Base-by-base conservation (phyloP, 768 basidiomycete species). In the Suillus placidus region DNA sequence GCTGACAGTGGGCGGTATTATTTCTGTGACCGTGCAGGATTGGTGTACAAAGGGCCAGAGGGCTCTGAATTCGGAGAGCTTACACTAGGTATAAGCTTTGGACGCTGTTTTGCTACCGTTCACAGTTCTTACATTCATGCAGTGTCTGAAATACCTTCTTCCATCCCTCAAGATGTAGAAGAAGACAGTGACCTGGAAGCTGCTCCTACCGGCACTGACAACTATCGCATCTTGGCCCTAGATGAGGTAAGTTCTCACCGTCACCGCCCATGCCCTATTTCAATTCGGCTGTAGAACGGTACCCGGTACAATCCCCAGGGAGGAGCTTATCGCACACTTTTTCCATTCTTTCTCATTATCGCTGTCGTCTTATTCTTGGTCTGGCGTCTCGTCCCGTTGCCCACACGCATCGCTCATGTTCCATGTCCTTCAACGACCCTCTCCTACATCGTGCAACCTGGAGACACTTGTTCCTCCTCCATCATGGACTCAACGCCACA, bases 271-370 rank as follows among this genome's bases (percentile, higher is more conserved):
- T 42, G 42, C 23, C 67, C 69, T 40, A 66, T 52, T 32, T 26
- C 66, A 76, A 73, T 65, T 65, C 30, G 68, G 71, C 71, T 79
- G 70, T 74, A 81, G 54, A 72, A 74, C 61, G 75, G 74, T 38
- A 54, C 73, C 26, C 75, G 75, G 51, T 70, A 75, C 8, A 66
- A 71, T 66, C 70, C 78, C 58, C 81, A 79, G 62, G 71, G 80
- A n/a, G 73, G 76, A 13, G 79, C 85, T 7, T 90, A 90, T 70
- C 83, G 85, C 30, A 83, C 87, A 0, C 80, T 91, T 8, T 87
- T 89, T 71, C 89, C 89, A 7, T 91, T 90, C 79, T 88, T 90
- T 80, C 86, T 91, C 64, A 83, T 90, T 58, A 82, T 90, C 51
- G 85, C 84, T 13, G 88, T 87, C 62, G 66, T 86, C 23, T 81